Evolutionary conservation across 169 alveolate genomes (phyloP), one percentile per base, ranked within the genome.

Genomic region (Plasmodium ovale): DNA sequence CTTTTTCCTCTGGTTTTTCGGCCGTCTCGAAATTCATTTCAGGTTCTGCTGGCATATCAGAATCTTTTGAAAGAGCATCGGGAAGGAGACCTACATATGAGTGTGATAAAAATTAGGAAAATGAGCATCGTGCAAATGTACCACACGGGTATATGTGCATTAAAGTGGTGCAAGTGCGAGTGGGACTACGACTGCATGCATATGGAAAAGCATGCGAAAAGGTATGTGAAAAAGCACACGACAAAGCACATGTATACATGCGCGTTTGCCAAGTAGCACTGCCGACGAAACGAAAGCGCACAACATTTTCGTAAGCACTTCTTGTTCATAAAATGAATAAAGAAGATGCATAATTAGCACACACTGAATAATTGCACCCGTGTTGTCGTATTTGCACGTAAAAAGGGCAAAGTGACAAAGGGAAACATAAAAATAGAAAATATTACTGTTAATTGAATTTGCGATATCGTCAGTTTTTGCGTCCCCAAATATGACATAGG

Each of bases 401-500:
- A n/a, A n/a, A n/a, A n/a, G n/a, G n/a, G n/a, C n/a, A n/a, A n/a
- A n/a, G n/a, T n/a, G n/a, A n/a, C n/a, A n/a, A n/a, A n/a, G n/a
- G n/a, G n/a, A n/a, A n/a, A 14, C 5, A 51, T 3, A 44, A 44
- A 44, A 12, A 54, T 16, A 6, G 19, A 54, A 2, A 6, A 27
- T 14, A 59, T 77, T 77, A 77, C 88, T 77, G 77, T 77, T 53
- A 88, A 62, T 31, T 95, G 97, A 39, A 88, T 59, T 87, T 87
- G 92, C 56, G 72, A 97, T 92, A 88, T 97, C 99, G 72, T 97
- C 99, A 21, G 97, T 93, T 94, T 96, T 96, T 51, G 99, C 99
- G 90, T 97, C 99, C 39, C 99, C 99, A 95, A 98, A 97, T 69
- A 98, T 95, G 70, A 98, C 97, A 92, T 96, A 98, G 39, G 98